These are phyloP conservation scores for Lunasporangiospora selenospora DNA, from an alignment of 192 early-diverging fungal species.

Conservation along the genomic window DNA sequence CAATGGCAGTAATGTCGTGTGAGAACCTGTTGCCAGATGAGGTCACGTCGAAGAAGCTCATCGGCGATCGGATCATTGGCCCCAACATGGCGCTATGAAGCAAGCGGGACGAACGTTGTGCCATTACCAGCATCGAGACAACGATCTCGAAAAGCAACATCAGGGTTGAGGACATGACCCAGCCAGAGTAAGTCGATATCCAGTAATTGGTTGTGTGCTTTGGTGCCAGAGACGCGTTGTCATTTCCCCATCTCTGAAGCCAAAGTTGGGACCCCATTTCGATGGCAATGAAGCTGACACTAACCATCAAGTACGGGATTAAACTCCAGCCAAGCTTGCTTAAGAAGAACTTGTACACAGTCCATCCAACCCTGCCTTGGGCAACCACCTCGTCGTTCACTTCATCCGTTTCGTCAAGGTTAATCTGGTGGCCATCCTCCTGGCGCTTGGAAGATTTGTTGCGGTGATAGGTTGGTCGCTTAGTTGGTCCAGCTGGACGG, in stretches of 20 bases:
- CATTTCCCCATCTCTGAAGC: no score
- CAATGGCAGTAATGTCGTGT: constrained; percentile 76
- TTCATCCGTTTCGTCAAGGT: constrained; percentile 6
- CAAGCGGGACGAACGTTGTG: constrained; percentile 57
- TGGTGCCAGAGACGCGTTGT: no score
- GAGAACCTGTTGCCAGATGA: constrained; percentile 83
- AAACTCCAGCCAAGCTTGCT: background rate
- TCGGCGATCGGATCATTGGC: constrained; percentile 61
- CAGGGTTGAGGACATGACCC: no score
- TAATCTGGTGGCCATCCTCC: constrained; percentile 2
- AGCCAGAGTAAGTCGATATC: no score
- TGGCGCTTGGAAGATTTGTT: constrained; percentile 2
- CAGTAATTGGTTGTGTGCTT: no score
- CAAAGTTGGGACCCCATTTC: constrained; percentile 8
- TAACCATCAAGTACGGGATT: background rate
- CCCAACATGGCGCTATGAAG: constrained; percentile 68
- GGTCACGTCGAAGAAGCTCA: constrained; percentile 64
- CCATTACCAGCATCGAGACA: constrained; percentile 13
- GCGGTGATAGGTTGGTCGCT: background rate
- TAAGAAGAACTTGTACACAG: constrained; percentile 21
- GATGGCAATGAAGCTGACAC: background rate
- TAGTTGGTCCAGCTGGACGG: background rate
- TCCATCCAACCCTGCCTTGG: constrained; percentile 5
- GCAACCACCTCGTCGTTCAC: constrained; percentile 8
- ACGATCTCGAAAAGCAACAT: no score